Evolutionary conservation across 2,329 filamentous ascomycete genomes (phyloP), one percentile per base, ranked within the genome.

Genomic region (Penicillium sp.): DNA sequence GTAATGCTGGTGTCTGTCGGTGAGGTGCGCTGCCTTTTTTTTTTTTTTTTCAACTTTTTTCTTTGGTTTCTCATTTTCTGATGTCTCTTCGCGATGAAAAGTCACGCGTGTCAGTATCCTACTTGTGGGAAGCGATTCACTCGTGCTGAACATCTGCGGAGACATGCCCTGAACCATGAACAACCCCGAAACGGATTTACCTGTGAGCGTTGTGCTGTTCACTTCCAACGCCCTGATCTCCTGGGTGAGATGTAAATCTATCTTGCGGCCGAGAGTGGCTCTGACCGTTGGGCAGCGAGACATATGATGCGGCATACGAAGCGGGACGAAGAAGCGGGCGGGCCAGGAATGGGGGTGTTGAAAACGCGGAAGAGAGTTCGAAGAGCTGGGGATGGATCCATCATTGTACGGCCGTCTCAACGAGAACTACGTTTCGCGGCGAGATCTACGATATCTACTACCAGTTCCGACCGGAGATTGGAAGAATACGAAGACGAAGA

Each of bases 181-280:
- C 70, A 74, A 28, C 76, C 77, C 0, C 78, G 80, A 41, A 77
- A 77, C 34, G 64, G 63, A 3, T 64, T 64, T 54, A 84, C 81
- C 3, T 86, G 84, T 61, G 68, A 77, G 45, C 72, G 83, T 60
- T 87, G 84, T 57, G 77, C 78, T 51, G 81, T 82, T 26, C 81
- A 84, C 62, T 86, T 85, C 66, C 82, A 82, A 61, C 76, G 84
- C 42, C 80, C 78, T 24, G 84, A 86, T 66, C 69, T 86, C 39
- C 68, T 84, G 51, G 79, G 82, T 81, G 71, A 69, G 75, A 51
- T 33, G 12, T 12, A 3, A 33, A n/a, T 15, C 26, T 13, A 43
- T 46, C 28, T 29, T 45, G 13, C 43, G 45, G 12, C 31, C 28
- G 10, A 13, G 6, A 8, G 10, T 33, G 2, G 29, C 45, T 44